Base-by-base conservation (phyloP, 75 land plant species). In the Pinus taeda region DNA sequence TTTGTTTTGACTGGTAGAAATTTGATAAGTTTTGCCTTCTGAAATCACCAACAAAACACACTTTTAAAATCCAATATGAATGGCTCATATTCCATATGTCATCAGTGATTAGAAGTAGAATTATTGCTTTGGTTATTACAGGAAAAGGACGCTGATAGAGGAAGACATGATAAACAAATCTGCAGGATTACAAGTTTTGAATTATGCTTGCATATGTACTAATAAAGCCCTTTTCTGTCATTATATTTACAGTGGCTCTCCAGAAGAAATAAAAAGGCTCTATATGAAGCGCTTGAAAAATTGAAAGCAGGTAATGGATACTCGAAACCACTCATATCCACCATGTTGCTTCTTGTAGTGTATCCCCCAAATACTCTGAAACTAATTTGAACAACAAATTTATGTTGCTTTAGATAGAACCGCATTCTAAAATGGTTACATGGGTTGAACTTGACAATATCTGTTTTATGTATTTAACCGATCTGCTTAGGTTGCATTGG, bases 251-350 rank as follows among this genome's bases (percentile, higher is more conserved):
- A 80, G 81, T 57, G 60, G 53, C 65, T 80, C 66, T 61, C 42
- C 49, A 76, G 70, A 61, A 66, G 57, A 37, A 59, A 71, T 21
- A 78, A 81, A 63, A 76, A 76, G 49, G 71, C 83, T 11, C 74
- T 81, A 58, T 37, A 22, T 58, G 79, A 81, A 67, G 79, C 83
- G 17, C 71, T 81, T 20, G 83, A 81, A 79, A 81, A 81, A 67
- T 26, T 81, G 22, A 81, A 81, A 76, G 78, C 76, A 71, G 76
- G 80, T 79, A 59, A 59, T 0, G n/a, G n/a, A 59, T 18, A 45
- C 8, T 45, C 53, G 8, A 45, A 45, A 45, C 53, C 53, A 45
- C 53, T 45, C 0, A 8, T 9, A 45, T 7, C 53, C 53, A 6
- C 57, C n/a, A 22, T 61, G 24, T 15, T n/a, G 24, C 64, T 61